Conservation (phyloP, 2,329 filamentous ascomycete genomes). For the Mariannaea sp. region DNA sequence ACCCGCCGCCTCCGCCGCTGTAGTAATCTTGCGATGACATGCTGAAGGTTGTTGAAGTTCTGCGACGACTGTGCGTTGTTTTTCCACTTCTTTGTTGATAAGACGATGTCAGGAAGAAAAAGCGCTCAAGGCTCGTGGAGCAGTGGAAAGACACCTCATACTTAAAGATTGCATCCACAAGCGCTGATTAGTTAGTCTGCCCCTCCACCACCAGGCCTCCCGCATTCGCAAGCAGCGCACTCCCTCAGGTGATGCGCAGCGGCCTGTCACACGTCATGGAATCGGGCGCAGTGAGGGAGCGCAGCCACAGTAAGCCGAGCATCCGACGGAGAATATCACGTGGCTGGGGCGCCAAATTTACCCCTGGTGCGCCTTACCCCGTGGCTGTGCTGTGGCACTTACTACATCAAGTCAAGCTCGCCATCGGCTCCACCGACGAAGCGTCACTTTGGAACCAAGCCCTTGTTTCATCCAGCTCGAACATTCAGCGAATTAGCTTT, state of each 20-base stretch:
- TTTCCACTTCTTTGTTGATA: neutral
- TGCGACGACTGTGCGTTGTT: neutral
- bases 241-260: conserved; percentile 3
- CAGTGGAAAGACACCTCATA: neutral
- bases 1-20: conserved; percentile 37
- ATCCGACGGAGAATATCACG: neutral
- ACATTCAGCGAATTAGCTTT: no score
- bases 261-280: neutral
- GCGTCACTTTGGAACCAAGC: neutral
- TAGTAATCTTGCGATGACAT: conserved; percentile 50
- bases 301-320: neutral
- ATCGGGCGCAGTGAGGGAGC: neutral
- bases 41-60: neutral
- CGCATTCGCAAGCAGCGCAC: no score
- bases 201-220: neutral
- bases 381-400: neutral
- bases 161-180: neutral
- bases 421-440: neutral
- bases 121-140: neutral
- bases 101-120: neutral
- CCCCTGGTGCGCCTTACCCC: neutral
- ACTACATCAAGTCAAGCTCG: neutral
- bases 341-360: neutral
- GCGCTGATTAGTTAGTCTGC: neutral
- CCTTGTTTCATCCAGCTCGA: no score